Conservation (phyloP, 495 filamentous ascomycete genomes). For the Neurospora pannonica region DNA sequence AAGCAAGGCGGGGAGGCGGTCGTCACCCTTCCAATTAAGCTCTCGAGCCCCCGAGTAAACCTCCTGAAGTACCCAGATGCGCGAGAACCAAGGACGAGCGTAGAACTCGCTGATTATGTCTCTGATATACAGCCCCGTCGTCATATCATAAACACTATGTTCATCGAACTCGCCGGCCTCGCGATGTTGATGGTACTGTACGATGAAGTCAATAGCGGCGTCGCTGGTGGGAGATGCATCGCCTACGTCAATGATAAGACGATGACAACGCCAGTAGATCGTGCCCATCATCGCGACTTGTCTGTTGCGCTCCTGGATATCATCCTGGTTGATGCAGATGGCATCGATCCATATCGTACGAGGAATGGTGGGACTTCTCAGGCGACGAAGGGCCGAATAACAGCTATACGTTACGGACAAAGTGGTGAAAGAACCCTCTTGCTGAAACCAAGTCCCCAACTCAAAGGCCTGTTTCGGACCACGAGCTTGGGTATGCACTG, state of each 20-base stretch:
- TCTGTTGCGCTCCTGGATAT: background rate
- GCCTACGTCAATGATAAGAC: background rate
- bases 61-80: background rate
- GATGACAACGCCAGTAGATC: background rate
- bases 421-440: background rate
- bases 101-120: background rate
- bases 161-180: background rate
- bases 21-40: background rate
- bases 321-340: slow-evolving; percentile 1
- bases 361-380: background rate
- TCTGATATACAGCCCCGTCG: background rate
- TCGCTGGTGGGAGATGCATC: background rate
- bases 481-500: background rate
- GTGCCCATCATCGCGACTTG: background rate
- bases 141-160: background rate
- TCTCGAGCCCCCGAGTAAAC: background rate
- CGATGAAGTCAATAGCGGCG: background rate
- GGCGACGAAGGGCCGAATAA: background rate
- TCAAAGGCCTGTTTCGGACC: background rate
- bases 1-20: background rate
- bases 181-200: background rate
- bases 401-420: background rate
- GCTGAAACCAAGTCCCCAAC: background rate
- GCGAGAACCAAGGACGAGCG: background rate
- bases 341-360: background rate